Conservation (phyloP, 176 grass and related monocot genomes). For the Cenchrus purpureus region DNA sequence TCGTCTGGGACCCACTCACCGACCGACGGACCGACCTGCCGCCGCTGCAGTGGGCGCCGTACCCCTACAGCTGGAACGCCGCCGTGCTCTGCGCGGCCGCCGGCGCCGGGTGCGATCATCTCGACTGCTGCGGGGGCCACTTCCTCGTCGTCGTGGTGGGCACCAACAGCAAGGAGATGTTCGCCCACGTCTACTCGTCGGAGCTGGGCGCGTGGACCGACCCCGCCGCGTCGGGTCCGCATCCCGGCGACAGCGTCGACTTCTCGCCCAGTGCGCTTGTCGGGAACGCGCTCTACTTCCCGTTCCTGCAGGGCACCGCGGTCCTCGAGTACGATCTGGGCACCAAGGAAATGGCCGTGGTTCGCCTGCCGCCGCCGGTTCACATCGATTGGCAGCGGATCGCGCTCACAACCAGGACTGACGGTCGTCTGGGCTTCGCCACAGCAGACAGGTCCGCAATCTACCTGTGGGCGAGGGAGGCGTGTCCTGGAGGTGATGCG, state of each 20-base stretch:
- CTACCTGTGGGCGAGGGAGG: conserved; percentile 11
- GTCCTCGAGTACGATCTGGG: conserved; percentile 11
- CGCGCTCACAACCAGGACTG: neutral
- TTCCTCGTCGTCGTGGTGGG: conserved; percentile 20
- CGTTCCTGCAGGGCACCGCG: no score
- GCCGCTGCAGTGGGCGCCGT: neutral
- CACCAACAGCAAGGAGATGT: neutral
- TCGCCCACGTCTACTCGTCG: conserved; percentile 14
- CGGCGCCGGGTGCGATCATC: neutral
- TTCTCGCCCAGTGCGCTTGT: neutral
- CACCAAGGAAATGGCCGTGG: neutral
- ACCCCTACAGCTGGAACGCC: neutral
- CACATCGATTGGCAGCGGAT: no score
- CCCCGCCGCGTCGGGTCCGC: neutral
- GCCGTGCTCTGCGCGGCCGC: conserved; percentile 25
- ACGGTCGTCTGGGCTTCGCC: conserved; percentile 1
- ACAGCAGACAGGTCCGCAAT: neutral
- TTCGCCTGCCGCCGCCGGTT: neutral
- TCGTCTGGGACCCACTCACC: conserved; percentile 17
- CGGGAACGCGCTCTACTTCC: conserved; percentile 28
- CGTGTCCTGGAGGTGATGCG: neutral
- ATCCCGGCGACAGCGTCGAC: neutral
- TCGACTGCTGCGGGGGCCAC: conserved; percentile 13
- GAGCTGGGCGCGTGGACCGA: neutral
- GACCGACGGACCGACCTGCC: neutral